Evolutionary conservation across 139 green algal species (phyloP), one percentile per base, ranked within the genome.

Genomic region (Chlamydomonas incerta): DNA sequence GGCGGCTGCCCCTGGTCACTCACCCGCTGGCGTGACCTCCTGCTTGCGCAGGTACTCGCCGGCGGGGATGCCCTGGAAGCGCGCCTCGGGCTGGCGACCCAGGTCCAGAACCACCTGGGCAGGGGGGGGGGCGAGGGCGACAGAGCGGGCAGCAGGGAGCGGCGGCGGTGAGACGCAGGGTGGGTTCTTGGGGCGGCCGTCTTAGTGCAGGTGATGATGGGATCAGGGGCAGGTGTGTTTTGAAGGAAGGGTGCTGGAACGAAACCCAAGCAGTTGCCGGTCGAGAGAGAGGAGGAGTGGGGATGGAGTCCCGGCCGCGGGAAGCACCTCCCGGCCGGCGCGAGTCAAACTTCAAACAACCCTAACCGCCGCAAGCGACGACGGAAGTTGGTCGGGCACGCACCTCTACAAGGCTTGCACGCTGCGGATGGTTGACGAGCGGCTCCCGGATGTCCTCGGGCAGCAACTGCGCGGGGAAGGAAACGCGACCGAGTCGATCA

Each of bases 51-150:
- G 83, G 47, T 88, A 91, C 71, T 93, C 88, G 17, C 87, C 87
- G 17, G 80, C 87, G 1, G 83, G 66, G 10, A 87, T 75, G 28
- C 74, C 75, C 26, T 90, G 87, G 73, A 99, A 97, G 15, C 96
- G 91, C 2, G 96, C 95, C 58, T 96, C 57, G 14, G 95, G 92
- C 46, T 85, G 87, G 23, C 95, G 62, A 0, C 96, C 96, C 11
- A 97, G 69, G 85, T 99, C 96, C 71, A 99, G 75, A 6, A 98
- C 94, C 13, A 99, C 89, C 91, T 99, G 93, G 21, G 31, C 1
- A 68, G 21, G 26, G 21, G 41, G 21, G 29, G 41, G 14, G 34
- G 15, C 2, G 29, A 23, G 13, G 41, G 15, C 35, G 65, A 1
- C 50, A 68, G 35, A 2, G 10, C 57, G n/a, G n/a, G 66, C 37